Evolutionary conservation across 2,329 filamentous ascomycete genomes (phyloP), one percentile per base, ranked within the genome.

Genomic region (Hypoxylon sp.): DNA sequence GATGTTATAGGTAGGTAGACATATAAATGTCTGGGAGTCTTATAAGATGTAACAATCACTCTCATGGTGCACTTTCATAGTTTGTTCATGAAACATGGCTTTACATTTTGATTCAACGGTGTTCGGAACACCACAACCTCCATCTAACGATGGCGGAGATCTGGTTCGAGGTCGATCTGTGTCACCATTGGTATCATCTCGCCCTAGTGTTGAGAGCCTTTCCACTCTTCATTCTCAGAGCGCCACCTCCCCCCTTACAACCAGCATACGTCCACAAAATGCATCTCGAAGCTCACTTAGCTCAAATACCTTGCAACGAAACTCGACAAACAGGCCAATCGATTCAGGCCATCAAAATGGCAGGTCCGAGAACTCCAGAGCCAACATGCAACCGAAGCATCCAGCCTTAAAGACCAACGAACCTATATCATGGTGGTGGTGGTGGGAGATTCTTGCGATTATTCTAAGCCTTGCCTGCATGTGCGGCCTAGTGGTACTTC

Each of bases 391-490:
- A 45, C 14, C 4, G 6, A 30, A 55, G 23, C 6, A 11, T 27
- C 27, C 12, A 45, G 29, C 3, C 30, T 14, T 48, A 16, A 47
- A 41, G 3, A 29, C 16, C 1, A 23, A 25, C 3, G 30, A 45
- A 37, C 45, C 51, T 8, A 32, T 39, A 6, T 61, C 62, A 30
- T 68, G 58, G 50, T 73, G 70, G 66, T 74, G 70, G 71, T 73
- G 72, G 71, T 74, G 69, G 69, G 72, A 74, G 41, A 72, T 74
- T 25, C 46, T 56, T 0, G 68, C 70, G 1, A 54, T 46, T 1
- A 7, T 57, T 8, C 21, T 72, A 4, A 71, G 69, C 37, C 51
- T 71, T 11, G 14, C 48, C 6, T 63, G 67, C 58, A 63, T 72
- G 46, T 37, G 37, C 14, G 37, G 58, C 2, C 14, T 74, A 14